phyloP scores from a whole-genome alignment of 1,139 yeast species.

The Williopsis jadinii region DNA sequence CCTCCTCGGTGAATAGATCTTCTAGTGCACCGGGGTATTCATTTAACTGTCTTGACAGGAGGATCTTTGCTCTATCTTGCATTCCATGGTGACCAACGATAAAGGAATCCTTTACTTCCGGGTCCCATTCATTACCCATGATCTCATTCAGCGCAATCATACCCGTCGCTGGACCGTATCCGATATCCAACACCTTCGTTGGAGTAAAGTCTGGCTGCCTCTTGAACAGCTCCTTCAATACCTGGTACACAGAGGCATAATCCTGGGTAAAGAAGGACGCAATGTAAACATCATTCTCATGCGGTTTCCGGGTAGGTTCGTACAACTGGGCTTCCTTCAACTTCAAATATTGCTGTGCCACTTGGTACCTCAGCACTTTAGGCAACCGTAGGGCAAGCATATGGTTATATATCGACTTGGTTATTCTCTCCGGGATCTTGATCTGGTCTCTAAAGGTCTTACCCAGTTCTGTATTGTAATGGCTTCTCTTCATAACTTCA shows the following conservation, averaged over 20 bases:
- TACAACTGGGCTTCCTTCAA: constrained; percentile 47
- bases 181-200: constrained; percentile 62
- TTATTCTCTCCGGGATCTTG: constrained; percentile 43
- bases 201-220: constrained; percentile 55
- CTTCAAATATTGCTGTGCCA: constrained; percentile 42
- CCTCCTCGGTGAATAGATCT: constrained; percentile 16
- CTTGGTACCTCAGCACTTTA: constrained; percentile 46
- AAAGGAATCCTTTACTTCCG: constrained; percentile 63
- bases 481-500: constrained; percentile 9
- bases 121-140: constrained; percentile 56
- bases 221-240: constrained; percentile 57
- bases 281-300: constrained; percentile 77
- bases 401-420: constrained; percentile 52
- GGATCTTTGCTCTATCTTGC: constrained; percentile 72
- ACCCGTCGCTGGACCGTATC: constrained; percentile 92
- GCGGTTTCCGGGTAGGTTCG: constrained; percentile 40
- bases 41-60: constrained; percentile 62
- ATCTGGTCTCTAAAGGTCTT: constrained; percentile 40
- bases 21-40: constrained; percentile 33
- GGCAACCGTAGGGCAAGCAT: constrained; percentile 51
- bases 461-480: constrained; percentile 35
- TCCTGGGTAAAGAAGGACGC: constrained; percentile 82
- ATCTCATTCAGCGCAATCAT: constrained; percentile 82
- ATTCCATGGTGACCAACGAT: constrained; percentile 67
- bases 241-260: constrained; percentile 66